A percentile compares a stretch with the other conserved stretches of the same genome.
Evolutionary conservation across 2,329 filamentous ascomycete species (phyloP).

Genomic region (Colletotrichum musicola): DNA sequence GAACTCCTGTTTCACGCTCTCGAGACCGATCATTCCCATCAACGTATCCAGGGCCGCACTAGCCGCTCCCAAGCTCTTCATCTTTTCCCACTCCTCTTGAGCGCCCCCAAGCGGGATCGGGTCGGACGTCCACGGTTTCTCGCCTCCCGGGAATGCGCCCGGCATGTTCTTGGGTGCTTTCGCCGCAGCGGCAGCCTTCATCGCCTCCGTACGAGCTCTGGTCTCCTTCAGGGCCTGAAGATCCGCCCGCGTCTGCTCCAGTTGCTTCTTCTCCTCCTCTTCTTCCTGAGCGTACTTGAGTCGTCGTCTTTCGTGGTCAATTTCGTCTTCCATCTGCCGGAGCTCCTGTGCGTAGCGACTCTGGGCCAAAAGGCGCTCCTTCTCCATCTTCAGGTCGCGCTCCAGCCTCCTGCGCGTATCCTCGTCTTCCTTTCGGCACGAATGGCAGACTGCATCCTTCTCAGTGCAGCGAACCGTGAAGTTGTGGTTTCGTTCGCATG

Average conservation of each 20-base stretch:
- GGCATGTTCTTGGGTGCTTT: background rate
- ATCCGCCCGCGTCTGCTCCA: conserved; percentile 61
- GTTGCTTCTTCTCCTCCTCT: conserved; percentile 54
- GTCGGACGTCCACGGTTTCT: too few species aligned
- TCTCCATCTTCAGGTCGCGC: conserved; percentile 65
- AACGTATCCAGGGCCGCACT: conserved; percentile 71
- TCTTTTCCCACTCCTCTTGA: conserved; percentile 69
- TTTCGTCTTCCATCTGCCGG: conserved; percentile 65
- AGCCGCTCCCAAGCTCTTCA: conserved; percentile 67
- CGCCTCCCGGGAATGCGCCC: background rate
- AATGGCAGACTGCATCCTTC: conserved; percentile 58
- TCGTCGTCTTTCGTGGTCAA: conserved; percentile 59
- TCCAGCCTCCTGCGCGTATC: conserved; percentile 56
- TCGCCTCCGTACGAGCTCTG: conserved; percentile 40
- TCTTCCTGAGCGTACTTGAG: conserved; percentile 59
- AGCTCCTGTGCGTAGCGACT: conserved; percentile 59
- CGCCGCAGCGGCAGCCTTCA: conserved; percentile 32
- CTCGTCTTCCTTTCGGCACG: conserved; percentile 65
- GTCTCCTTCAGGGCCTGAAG: conserved; percentile 56
- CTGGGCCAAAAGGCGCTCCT: conserved; percentile 58
- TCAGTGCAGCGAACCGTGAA: conserved; percentile 59
- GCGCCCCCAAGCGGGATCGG: conserved; percentile 46
- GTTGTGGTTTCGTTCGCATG: conserved; percentile 66
- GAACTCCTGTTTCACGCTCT: conserved; percentile 75
- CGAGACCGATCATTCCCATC: conserved; percentile 79